A percentile compares a stretch with the other conserved stretches of the same genome.
Conservation (phyloP, 2,329 filamentous ascomycete species). For the Elsinoe ampelina region DNA sequence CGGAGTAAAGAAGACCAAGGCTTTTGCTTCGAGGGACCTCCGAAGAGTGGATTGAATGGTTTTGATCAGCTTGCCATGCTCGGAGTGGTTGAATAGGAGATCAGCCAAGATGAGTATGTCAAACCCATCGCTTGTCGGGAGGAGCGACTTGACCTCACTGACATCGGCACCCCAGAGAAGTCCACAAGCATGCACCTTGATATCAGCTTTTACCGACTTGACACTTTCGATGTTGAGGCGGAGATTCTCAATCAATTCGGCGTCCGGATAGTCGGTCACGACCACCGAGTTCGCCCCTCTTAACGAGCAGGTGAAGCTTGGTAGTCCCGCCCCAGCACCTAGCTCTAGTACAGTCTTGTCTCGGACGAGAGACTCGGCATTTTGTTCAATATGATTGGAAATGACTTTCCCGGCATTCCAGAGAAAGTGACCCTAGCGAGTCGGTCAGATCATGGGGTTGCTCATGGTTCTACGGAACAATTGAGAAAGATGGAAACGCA, state of each 20-base stretch:
- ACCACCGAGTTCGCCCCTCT: conserved; percentile 60
- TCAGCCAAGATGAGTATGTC: conserved; percentile 82
- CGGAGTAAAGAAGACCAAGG: conserved; percentile 87
- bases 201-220: conserved; percentile 31
- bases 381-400: conserved; percentile 65
- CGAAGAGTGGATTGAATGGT: conserved; percentile 61
- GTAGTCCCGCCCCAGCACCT: conserved; percentile 74
- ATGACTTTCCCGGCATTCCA: conserved; percentile 84
- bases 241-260: conserved; percentile 72
- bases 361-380: conserved; percentile 50
- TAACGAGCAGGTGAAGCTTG: conserved; percentile 63
- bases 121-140: conserved; percentile 46
- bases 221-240: conserved; percentile 61
- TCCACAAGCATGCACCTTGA: conserved; percentile 43
- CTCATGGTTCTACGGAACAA: background rate
- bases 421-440: conserved; percentile 61
- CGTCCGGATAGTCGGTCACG: conserved; percentile 82
- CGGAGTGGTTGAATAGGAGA: conserved; percentile 81
- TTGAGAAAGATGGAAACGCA: conserved; percentile 28
- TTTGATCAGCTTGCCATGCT: conserved; percentile 67
- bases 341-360: conserved; percentile 73
- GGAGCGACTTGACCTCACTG: conserved; percentile 47
- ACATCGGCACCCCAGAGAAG: conserved; percentile 75
- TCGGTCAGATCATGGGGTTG: background rate
- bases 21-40: conserved; percentile 46